These are phyloP conservation scores for Rhodosporidiobolus odoratus DNA, from an alignment of 768 basidiomycete species.

Conservation along the genomic window DNA sequence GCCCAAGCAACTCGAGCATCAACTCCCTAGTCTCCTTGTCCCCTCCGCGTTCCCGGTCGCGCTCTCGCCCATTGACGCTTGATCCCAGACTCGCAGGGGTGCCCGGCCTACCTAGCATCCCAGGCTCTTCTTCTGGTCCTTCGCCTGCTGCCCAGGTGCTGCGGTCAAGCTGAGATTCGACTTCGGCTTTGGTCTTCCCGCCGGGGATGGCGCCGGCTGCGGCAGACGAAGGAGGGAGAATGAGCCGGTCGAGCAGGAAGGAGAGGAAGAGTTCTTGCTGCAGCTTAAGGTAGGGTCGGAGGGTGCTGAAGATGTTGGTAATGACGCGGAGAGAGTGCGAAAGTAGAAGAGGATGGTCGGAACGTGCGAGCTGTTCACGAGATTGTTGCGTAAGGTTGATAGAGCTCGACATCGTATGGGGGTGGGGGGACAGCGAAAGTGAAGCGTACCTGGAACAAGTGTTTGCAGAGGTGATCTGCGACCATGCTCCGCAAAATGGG, in stretches of 20 bases:
- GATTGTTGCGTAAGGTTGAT: not conserved
- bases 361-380: conserved; percentile 62
- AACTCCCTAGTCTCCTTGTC: conserved; percentile 81
- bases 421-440: not conserved
- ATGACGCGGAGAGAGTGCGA: conserved; percentile 76
- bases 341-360: conserved; percentile 74
- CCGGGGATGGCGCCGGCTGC: not conserved
- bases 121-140: not conserved
- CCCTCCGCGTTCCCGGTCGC: conserved; percentile 51
- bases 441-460: conserved; percentile 68
- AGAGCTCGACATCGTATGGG: not conserved
- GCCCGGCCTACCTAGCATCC: not conserved
- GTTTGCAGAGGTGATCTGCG: conserved; percentile 87
- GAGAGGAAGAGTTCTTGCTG: conserved; percentile 93
- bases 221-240: conserved; percentile 41
- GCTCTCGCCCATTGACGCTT: conserved; percentile 6
- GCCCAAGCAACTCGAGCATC: conserved; percentile 77
- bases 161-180: conserved; percentile 38
- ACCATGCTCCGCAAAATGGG: conserved; percentile 71
- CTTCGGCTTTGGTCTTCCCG: conserved; percentile 31
- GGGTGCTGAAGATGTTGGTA: conserved; percentile 78
- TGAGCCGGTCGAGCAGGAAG: conserved; percentile 85
- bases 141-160: conserved; percentile 39
- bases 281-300: conserved; percentile 77
- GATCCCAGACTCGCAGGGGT: conserved; percentile 47